Evolutionary conservation across 2,329 filamentous ascomycete species (phyloP).

Genomic region (Monosporascus sp.): DNA sequence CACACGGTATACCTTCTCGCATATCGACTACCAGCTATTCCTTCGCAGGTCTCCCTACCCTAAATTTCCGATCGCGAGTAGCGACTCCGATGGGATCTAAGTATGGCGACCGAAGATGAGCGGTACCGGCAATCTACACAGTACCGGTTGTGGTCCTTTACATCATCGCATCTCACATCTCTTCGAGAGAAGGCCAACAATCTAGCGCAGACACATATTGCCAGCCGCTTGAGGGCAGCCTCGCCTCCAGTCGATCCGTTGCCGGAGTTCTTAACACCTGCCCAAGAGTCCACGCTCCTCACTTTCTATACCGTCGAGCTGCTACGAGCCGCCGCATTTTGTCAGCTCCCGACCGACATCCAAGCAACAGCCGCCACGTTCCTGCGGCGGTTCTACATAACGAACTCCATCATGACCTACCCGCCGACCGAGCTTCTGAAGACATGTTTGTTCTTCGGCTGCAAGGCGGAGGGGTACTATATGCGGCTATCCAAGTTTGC

Average conservation of each 20-base stretch:
- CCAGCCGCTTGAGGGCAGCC: slow-evolving; percentile 49
- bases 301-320: slow-evolving; percentile 66
- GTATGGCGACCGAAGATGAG: slow-evolving; percentile 79
- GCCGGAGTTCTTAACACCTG: slow-evolving; percentile 74
- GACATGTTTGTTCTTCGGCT: slow-evolving; percentile 86
- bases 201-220: slow-evolving; percentile 61
- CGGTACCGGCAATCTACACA: slow-evolving; percentile 87
- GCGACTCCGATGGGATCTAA: slow-evolving; percentile 3
- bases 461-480: slow-evolving; percentile 85
- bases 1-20: too few species aligned
- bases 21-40: too few species aligned
- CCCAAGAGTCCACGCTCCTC: slow-evolving; percentile 78
- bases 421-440: slow-evolving; percentile 84
- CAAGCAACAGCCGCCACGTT: slow-evolving; percentile 80
- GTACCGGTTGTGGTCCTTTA: slow-evolving; percentile 90
- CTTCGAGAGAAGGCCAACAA: slow-evolving; percentile 75
- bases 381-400: slow-evolving; percentile 90
- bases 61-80: too few species aligned
- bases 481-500: slow-evolving; percentile 61
- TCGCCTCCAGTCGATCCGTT: slow-evolving; percentile 44
- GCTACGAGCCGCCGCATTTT: slow-evolving; percentile 50
- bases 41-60: too few species aligned
- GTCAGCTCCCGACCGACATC: slow-evolving; percentile 45
- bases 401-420: slow-evolving; percentile 95
- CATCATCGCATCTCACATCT: slow-evolving; percentile 62